Conservation (phyloP, 352 stramenopile species). For the Phytophthora boehmeriae region DNA sequence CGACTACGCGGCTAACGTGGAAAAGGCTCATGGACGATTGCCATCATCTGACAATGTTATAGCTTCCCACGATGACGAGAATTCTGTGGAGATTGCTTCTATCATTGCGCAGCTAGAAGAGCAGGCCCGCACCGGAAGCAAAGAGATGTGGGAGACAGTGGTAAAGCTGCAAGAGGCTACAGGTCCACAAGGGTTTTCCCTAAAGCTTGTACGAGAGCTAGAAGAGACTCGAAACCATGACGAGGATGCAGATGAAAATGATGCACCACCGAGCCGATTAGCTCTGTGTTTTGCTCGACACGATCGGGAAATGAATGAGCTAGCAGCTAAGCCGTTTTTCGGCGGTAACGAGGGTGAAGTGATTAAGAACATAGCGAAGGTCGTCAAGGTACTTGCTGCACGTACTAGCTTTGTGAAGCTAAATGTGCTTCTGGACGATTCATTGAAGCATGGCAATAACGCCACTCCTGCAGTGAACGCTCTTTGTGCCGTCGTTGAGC, state of each 20-base stretch:
- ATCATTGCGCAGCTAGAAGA: slow-evolving; percentile 32
- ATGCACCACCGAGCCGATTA: slow-evolving; percentile 15
- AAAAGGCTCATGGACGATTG: slow-evolving; percentile 72
- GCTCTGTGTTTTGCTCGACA: slow-evolving; percentile 64
- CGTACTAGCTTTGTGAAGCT: slow-evolving; percentile 27
- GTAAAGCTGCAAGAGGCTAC: slow-evolving; percentile 33
- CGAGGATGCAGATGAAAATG: slow-evolving; percentile 2
- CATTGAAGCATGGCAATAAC: slow-evolving; percentile 34
- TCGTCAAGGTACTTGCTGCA: slow-evolving; percentile 28
- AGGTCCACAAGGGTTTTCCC: slow-evolving; percentile 23
- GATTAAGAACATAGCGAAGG: slow-evolving; percentile 26
- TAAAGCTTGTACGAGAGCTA: slow-evolving; percentile 46
- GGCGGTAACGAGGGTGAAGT: slow-evolving; percentile 60
- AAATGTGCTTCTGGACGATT: slow-evolving; percentile 76
- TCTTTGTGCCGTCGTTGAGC: slow-evolving; percentile 23
- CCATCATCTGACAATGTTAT: neutral
- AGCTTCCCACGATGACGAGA: neutral
- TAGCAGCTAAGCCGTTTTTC: slow-evolving; percentile 76
- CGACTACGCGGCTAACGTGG: slow-evolving; percentile 88
- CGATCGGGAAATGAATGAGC: slow-evolving; percentile 70
- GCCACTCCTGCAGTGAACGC: slow-evolving; percentile 22
- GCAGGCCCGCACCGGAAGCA: slow-evolving; percentile 15
- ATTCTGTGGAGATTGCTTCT: slow-evolving; percentile 4
- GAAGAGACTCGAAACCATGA: slow-evolving; percentile 19
- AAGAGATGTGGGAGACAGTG: slow-evolving; percentile 39